Evolutionary conservation across 169 alveolate genomes (phyloP), one percentile per base, ranked within the genome.

Genomic region (Cryptosporidium meleagridis): DNA sequence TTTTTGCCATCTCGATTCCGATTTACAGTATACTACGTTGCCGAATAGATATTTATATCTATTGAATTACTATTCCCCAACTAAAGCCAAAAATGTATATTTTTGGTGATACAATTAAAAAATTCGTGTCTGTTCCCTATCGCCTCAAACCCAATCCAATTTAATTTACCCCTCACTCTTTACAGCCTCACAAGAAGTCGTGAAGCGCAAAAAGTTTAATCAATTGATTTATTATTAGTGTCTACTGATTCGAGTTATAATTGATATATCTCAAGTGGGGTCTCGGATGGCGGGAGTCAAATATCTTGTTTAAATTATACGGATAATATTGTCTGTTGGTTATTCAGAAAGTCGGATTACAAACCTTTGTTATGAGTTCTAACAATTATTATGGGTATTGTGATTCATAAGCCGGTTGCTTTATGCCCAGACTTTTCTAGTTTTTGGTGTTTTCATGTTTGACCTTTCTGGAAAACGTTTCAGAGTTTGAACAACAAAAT

Each of bases 241-340:
- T 91, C 75, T 91, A 85, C 41, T 69, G 87, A 70, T 84, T 91
- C 48, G 85, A 39, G 94, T 85, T 35, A 91, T 85, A 68, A 69
- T 37, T 29, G 29, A 33, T 31, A 31, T 70, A 45, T 23, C 65
- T 45, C 39, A 10, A 48, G 84, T 70, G 84, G 84, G 84, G 84
- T 70, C 65, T 29, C 58, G 29, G 29, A 0, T 48, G 65, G 84
- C 84, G 84, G 84, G 31, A 70, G 44, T 3, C 29, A 7, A 26
- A 70, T 41, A 45, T 70, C 31, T 33, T 55, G 18, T 21, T 26
- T 55, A 55, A 55, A 55, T 55, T 55, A 14, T 48, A 48, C 55
- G 55, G 55, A 48, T 48, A 48, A 16, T 48, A 48, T 48, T 12
- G 55, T 48, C 55, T 16, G 55, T 48, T 48, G 14, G 0, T 41